Evolutionary conservation across 148 eudicot genomes (phyloP).

Genomic region (Fagopyrum homotropicum): DNA sequence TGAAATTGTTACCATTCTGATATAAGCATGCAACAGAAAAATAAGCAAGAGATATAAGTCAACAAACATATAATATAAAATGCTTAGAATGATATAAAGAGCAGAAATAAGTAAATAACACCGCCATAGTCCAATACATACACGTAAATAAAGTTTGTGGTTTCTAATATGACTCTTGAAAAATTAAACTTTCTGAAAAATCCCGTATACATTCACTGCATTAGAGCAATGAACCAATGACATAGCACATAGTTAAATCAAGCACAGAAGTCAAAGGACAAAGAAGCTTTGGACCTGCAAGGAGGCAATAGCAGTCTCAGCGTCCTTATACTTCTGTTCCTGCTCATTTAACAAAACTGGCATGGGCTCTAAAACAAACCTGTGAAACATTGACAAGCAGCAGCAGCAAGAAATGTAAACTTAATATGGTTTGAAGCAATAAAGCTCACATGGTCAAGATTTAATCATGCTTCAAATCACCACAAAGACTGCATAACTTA

Average conservation of each 20-base stretch:
- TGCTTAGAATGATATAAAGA: no score
- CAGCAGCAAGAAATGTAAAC: neutral
- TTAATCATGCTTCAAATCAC: conserved; percentile 14
- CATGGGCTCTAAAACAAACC: conserved; percentile 93
- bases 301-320: conserved; percentile 77
- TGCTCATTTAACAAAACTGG: conserved; percentile 73
- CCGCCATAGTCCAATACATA: no score
- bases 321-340: conserved; percentile 72
- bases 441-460: conserved; percentile 1
- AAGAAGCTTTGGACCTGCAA: conserved; percentile 48
- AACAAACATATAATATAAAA: no score
- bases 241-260: neutral
- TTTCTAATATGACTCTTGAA: no score
- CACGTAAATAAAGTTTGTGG: no score
- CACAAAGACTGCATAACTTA: conserved; percentile 39
- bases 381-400: conserved; percentile 19
- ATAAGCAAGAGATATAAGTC: no score
- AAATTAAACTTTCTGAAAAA: no score
- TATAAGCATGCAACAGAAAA: no score
- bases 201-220: neutral
- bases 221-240: neutral
- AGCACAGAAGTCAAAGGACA: conserved; percentile 4
- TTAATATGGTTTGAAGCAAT: neutral
- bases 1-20: no score
- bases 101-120: no score